phyloP scores from a whole-genome alignment of 1,284 basidiomycete genomes.

The Cerrena zonata region DNA sequence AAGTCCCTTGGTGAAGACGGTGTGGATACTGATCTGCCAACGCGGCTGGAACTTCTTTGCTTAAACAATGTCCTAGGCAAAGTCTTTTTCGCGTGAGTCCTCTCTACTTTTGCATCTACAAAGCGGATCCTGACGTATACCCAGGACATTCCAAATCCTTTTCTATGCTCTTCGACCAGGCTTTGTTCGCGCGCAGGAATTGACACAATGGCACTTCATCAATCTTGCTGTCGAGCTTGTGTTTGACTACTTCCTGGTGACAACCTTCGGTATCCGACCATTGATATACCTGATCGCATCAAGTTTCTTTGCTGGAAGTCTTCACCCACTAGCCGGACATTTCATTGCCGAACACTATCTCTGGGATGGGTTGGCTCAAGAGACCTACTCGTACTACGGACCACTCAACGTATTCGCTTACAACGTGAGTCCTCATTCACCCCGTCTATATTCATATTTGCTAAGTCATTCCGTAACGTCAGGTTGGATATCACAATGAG shows the following conservation, averaged over 20 bases:
- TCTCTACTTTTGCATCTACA: neutral
- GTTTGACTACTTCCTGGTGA: slow-evolving; percentile 70
- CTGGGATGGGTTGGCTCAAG: slow-evolving; percentile 84
- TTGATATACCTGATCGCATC: slow-evolving; percentile 81
- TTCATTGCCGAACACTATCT: slow-evolving; percentile 97
- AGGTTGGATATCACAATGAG: slow-evolving; percentile 98
- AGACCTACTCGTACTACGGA: slow-evolving; percentile 97
- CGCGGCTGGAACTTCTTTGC: slow-evolving; percentile 75
- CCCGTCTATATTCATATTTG: neutral
- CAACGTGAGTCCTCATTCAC: slow-evolving; percentile 61
- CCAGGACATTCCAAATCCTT: slow-evolving; percentile 91
- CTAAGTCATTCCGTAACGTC: neutral
- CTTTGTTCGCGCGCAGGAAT: slow-evolving; percentile 81
- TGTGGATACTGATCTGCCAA: slow-evolving; percentile 91
- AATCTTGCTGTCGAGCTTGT: slow-evolving; percentile 70
- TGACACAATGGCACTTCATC: slow-evolving; percentile 79
- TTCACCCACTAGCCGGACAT: slow-evolving; percentile 94
- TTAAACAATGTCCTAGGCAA: slow-evolving; percentile 96
- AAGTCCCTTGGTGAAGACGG: slow-evolving; percentile 95
- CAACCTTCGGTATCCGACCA: slow-evolving; percentile 55
- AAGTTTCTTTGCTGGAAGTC: slow-evolving; percentile 90
- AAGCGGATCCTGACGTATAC: neutral
- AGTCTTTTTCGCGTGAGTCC: slow-evolving; percentile 87
- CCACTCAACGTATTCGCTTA: slow-evolving; percentile 88
- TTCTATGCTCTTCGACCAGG: slow-evolving; percentile 96